Percentiles rank a stretch among this genome's conserved stretches.
phyloP scores from a whole-genome alignment of 2,329 filamentous ascomycete genomes.

The Acrocalymma vagum region DNA sequence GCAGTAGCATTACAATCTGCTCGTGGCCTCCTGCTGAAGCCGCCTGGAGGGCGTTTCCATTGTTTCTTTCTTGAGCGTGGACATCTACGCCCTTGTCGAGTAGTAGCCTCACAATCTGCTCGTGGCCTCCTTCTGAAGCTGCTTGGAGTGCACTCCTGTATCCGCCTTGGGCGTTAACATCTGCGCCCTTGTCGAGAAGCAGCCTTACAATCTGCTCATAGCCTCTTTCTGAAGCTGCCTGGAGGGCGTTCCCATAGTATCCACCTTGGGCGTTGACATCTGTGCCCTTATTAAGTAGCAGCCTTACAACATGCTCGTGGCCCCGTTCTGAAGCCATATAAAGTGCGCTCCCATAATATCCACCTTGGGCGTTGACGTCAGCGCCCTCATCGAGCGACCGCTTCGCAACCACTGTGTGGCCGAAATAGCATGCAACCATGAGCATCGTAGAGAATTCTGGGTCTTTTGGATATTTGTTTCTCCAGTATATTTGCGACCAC shows the following conservation, averaged over 20 bases:
- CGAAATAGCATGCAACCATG: conserved; percentile 3
- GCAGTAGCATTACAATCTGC: too few species aligned
- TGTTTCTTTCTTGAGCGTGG: too few species aligned
- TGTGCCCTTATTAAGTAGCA: conserved; percentile 1
- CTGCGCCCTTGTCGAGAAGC: too few species aligned
- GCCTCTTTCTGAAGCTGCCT: too few species aligned
- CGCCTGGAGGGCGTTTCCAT: too few species aligned
- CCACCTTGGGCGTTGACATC: conserved; percentile 4
- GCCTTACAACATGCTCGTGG: conserved; percentile 4
- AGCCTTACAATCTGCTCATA: too few species aligned
- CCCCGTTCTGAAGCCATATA: conserved; percentile 8
- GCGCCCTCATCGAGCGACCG: conserved; percentile 1
- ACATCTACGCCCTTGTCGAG: too few species aligned
- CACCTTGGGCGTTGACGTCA: conserved; percentile 1
- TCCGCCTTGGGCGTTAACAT: too few species aligned
- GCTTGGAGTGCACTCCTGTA: too few species aligned
- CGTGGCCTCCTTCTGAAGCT: too few species aligned
- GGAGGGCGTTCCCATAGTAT: conserved; percentile 8
- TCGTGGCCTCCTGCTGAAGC: too few species aligned
- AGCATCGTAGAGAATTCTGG: background rate
- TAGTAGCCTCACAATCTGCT: too few species aligned
- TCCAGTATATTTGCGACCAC: conserved; percentile 15
- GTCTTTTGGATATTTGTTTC: background rate
- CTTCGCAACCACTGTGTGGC: conserved; percentile 4
- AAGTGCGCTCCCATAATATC: conserved; percentile 10